Evolutionary conservation across 352 stramenopile species (phyloP), one percentile per base, ranked within the genome.

Genomic region (Pythium phragmiticola): DNA sequence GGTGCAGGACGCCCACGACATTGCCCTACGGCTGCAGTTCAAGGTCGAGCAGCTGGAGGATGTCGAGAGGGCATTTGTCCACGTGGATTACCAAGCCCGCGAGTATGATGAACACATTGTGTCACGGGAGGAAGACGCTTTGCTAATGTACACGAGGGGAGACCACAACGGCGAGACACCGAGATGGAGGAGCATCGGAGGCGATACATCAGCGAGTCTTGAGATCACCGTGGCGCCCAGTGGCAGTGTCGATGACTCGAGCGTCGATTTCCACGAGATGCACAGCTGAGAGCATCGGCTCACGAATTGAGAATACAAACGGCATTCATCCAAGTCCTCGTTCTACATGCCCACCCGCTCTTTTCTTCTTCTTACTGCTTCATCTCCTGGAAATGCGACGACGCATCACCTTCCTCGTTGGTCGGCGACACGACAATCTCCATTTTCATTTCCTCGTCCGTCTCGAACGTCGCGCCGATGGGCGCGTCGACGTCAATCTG

Each of bases 1-100:
- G 1, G 76, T 98, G 17, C 90, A 94, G 66, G 78, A 95, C 59
- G 88, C 84, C 34, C 95, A 98, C 73, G 95, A 98, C 72, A 91
- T 98, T 52, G 90, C 89, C 21, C 87, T 98, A 53, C 89, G 97
- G 68, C 77, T 98, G 47, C 94, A 98, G 98, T 67, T 66, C 50
- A 66, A 66, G 60, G 60, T 97, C 64, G 90, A 97, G 70, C 69
- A 75, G 28, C 60, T 84, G 34, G 82, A 92, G 49, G 84, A 96
- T 61, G 90, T 97, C 3, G 90, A 97, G 72, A 76, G 90, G 19
- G 91, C 86, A 45, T 97, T 97, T 75, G 90, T 97, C 11, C 90
- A 97, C 62, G 90, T 97, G 63, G 90, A 97, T 73, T 97, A 96
- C 74, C 81, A 96, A 68, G 69, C 72, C 16, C 82, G 83, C 43